phyloP scores from a whole-genome alignment of 2,329 filamentous ascomycete species.

The Aspergillus jensenii region DNA sequence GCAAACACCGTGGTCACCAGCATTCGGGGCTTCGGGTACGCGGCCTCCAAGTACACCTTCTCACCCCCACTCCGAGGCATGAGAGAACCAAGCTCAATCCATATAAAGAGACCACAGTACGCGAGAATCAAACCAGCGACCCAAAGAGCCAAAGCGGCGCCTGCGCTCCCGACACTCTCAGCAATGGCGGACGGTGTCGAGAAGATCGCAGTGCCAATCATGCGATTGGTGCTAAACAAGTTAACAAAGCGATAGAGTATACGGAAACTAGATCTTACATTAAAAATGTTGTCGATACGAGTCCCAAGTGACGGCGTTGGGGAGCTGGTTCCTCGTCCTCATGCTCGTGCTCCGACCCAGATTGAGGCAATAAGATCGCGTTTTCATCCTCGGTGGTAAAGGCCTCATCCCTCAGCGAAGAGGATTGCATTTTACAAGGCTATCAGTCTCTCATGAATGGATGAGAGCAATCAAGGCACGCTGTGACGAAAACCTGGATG shows the following conservation, averaged over 20 bases:
- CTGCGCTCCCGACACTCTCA: slow-evolving; percentile 63
- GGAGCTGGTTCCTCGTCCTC: not conserved
- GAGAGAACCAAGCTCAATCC: slow-evolving; percentile 67
- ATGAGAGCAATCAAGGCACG: not conserved
- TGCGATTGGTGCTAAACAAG: slow-evolving; percentile 5
- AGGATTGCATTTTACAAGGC: not conserved
- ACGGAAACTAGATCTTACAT: not conserved
- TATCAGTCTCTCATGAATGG: not conserved
- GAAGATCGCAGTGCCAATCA: slow-evolving; percentile 32
- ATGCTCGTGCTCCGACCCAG: not conserved
- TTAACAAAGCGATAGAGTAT: not conserved
- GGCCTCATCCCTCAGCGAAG: not conserved
- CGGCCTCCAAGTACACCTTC: slow-evolving; percentile 69
- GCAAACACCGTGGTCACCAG: slow-evolving; percentile 64
- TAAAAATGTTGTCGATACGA: slow-evolving; percentile 6
- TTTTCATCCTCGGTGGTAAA: slow-evolving; percentile 1
- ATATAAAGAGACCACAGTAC: slow-evolving; percentile 59
- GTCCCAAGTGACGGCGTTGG: slow-evolving; percentile 9
- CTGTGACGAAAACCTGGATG: accelerated
- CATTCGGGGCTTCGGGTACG: slow-evolving; percentile 60
- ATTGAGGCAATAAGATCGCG: not conserved
- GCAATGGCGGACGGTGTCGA: slow-evolving; percentile 67
- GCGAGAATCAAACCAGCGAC: slow-evolving; percentile 59
- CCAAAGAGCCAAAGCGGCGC: slow-evolving; percentile 63
- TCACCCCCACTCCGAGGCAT: slow-evolving; percentile 65